Evolutionary conservation across 164 flowering plant species (phyloP).

Genomic region (Vitis vinifera): ASM3070453v1 NC_081822.1:11580501-11581000

Average conservation of each 20-base stretch:
- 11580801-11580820: constrained; percentile 9
- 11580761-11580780: not conserved
- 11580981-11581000: not conserved
- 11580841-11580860: too few species aligned
- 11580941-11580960: too few species aligned
- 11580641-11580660: constrained; percentile 94
- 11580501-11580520: constrained; percentile 92
- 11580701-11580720: constrained; percentile 94
- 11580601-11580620: constrained; percentile 87
- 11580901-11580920: too few species aligned
- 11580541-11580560: constrained; percentile 82
- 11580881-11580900: too few species aligned
- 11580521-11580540: constrained; percentile 91
- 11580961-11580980: too few species aligned
- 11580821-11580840: too few species aligned
- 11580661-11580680: constrained; percentile 89
- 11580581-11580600: constrained; percentile 91
- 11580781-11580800: constrained; percentile 11
- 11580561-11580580: constrained; percentile 76
- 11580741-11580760: constrained; percentile 94
- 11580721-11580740: constrained; percentile 90
- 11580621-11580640: constrained; percentile 82
- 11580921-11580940: too few species aligned
- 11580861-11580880: too few species aligned
- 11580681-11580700: constrained; percentile 90